phyloP scores from a whole-genome alignment of 2,329 filamentous ascomycete genomes.

The Chaetomium strumarium region DNA sequence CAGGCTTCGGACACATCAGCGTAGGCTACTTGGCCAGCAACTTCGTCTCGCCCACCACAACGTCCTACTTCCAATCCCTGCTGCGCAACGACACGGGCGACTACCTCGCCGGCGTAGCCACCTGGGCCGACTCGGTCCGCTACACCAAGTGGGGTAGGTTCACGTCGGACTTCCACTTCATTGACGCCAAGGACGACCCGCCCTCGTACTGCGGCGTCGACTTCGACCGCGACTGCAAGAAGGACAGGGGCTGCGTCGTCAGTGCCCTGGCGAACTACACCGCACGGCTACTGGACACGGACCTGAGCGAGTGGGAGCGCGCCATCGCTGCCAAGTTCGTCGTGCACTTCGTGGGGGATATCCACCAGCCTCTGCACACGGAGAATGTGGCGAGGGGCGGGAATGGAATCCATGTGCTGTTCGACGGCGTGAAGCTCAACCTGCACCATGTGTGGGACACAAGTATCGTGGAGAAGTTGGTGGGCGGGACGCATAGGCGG shows the following conservation, averaged over 20 bases:
- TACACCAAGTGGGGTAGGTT: slow-evolving; percentile 59
- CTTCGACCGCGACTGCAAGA: slow-evolving; percentile 56
- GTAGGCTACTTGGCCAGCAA: slow-evolving; percentile 57
- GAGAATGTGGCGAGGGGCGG: slow-evolving; percentile 60
- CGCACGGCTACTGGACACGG: slow-evolving; percentile 43
- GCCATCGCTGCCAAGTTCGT: slow-evolving; percentile 61
- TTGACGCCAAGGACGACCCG: slow-evolving; percentile 60
- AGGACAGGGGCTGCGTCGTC: slow-evolving; percentile 52
- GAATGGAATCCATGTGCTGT: slow-evolving; percentile 61
- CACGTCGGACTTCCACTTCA: slow-evolving; percentile 60
- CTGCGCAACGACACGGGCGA: slow-evolving; percentile 48
- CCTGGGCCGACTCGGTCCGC: slow-evolving; percentile 61
- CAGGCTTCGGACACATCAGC: slow-evolving; percentile 59
- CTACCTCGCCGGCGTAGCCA: slow-evolving; percentile 58
- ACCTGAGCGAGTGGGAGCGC: slow-evolving; percentile 40
- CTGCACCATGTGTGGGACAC: slow-evolving; percentile 71
- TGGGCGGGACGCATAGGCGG: slow-evolving; percentile 45
- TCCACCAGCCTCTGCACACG: slow-evolving; percentile 63
- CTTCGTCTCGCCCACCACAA: slow-evolving; percentile 52
- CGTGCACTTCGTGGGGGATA: slow-evolving; percentile 63
- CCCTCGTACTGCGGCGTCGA: slow-evolving; percentile 52
- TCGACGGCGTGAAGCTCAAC: slow-evolving; percentile 52
- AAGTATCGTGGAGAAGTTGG: slow-evolving; percentile 59
- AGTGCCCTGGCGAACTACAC: slow-evolving; percentile 57
- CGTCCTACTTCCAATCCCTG: slow-evolving; percentile 51